phyloP scores from a whole-genome alignment of 495 filamentous ascomycete genomes.

The Hypomontagnella monticulosa region DNA sequence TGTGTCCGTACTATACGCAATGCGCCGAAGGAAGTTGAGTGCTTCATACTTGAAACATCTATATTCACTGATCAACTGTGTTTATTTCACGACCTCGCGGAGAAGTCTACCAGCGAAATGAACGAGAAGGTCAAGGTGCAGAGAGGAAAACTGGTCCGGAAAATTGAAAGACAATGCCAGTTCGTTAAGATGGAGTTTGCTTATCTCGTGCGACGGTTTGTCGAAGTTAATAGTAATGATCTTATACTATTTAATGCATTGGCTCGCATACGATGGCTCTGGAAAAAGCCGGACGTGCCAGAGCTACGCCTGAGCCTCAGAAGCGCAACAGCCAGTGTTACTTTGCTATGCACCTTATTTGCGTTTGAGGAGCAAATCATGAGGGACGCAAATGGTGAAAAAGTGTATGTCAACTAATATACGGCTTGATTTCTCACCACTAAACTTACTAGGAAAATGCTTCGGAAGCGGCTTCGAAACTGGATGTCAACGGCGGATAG shows the following conservation, averaged over 20 bases:
- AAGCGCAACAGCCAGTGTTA: constrained; percentile 26
- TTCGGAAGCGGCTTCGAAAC: constrained; percentile 12
- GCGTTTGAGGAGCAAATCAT: constrained; percentile 21
- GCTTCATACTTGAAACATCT: constrained; percentile 25
- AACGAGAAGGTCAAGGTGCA: constrained; percentile 11
- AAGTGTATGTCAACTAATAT: constrained; percentile 18
- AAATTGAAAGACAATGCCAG: constrained; percentile 32
- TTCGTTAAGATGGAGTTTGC: constrained; percentile 26
- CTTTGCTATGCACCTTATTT: constrained; percentile 20
- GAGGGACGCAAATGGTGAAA: constrained; percentile 16
- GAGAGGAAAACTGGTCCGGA: constrained; percentile 10
- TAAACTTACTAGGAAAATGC: constrained; percentile 24
- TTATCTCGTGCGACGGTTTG: constrained; percentile 21
- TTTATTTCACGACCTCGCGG: constrained; percentile 19
- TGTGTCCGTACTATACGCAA: constrained; percentile 20
- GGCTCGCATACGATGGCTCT: constrained; percentile 30
- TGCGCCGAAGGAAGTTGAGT: constrained; percentile 30
- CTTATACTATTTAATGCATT: constrained; percentile 13
- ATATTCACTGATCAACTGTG: constrained; percentile 22
- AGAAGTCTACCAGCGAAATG: constrained; percentile 1
- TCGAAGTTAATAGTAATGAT: constrained; percentile 19
- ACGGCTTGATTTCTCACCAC: not conserved
- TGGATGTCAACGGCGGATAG: constrained; percentile 15
- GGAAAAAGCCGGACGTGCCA: constrained; percentile 32
- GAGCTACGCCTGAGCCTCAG: constrained; percentile 27